phyloP scores from a whole-genome alignment of 441 rosid genomes.

The Rhodomyrtus psidioides region DNA sequence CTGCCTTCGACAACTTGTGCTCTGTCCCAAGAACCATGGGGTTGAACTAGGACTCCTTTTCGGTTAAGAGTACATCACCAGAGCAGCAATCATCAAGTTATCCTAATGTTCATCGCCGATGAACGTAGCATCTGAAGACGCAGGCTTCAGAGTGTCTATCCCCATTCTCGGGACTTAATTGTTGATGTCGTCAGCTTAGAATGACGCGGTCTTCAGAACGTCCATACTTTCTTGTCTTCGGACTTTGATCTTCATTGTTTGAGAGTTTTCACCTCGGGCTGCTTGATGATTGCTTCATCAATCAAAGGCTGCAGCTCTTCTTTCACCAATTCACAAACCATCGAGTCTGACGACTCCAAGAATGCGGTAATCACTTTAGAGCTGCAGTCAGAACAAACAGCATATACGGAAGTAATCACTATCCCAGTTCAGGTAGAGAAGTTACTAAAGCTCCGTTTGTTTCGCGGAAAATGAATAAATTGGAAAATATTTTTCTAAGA shows the following conservation, averaged over 20 bases:
- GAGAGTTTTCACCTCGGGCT: constrained; percentile 30
- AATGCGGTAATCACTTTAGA: constrained; percentile 65
- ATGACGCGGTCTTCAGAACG: not conserved
- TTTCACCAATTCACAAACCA: constrained; percentile 38
- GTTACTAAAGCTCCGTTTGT: not conserved
- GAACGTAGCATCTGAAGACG: not conserved
- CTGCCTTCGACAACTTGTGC: not conserved
- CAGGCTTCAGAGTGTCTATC: not conserved
- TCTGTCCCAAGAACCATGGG: not conserved
- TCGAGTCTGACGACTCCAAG: constrained; percentile 49
- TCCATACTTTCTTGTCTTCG: not conserved
- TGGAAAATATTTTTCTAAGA: no score
- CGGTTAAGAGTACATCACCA: not conserved
- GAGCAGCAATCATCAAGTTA: not conserved
- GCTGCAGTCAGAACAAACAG: constrained; percentile 31
- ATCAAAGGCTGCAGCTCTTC: constrained; percentile 66
- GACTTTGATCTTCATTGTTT: constrained; percentile 11
- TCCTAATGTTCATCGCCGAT: not conserved
- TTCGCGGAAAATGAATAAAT: no score
- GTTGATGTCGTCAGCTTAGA: not conserved
- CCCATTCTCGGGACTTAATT: not conserved
- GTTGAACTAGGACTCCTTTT: not conserved
- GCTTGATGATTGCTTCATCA: constrained; percentile 48
- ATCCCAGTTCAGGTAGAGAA: not conserved
- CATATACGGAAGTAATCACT: not conserved